Conservation (phyloP, 1,139 yeast species). For the Yamadazyma buinensis region DNA sequence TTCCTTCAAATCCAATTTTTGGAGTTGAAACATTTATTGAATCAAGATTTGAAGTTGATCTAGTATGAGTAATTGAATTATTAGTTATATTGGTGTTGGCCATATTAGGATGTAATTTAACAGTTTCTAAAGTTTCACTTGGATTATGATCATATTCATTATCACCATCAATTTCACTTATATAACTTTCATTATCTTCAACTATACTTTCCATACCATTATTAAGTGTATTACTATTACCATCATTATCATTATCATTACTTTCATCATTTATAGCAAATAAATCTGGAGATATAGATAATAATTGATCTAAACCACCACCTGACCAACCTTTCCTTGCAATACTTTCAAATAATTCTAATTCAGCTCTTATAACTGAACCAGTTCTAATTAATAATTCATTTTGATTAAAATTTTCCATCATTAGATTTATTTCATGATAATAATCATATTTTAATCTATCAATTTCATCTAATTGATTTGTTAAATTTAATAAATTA, state of each 20-base stretch:
- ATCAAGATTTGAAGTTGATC: constrained; percentile 1
- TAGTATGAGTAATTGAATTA: neutral
- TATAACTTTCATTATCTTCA: constrained; percentile 9
- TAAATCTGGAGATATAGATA: constrained; percentile 52
- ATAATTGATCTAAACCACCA: constrained; percentile 72
- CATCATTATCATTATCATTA: constrained; percentile 8
- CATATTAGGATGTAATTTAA: constrained; percentile 8
- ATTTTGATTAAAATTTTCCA: constrained; percentile 38
- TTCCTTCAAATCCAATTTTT: neutral
- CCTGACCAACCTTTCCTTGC: constrained; percentile 88
- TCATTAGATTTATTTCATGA: constrained; percentile 56
- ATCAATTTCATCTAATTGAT: constrained; percentile 76
- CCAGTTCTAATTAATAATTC: constrained; percentile 56
- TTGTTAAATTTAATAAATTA: constrained; percentile 63
- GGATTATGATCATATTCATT: constrained; percentile 7
- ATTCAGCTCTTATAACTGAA: constrained; percentile 69
- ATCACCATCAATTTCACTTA: constrained; percentile 4
- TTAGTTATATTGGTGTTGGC: too few species aligned
- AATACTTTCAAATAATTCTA: constrained; percentile 75
- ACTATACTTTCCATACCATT: constrained; percentile 7
- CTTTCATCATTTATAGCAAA: constrained; percentile 28
- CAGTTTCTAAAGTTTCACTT: constrained; percentile 14
- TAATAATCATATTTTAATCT: constrained; percentile 71
- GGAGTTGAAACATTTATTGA: constrained; percentile 7
- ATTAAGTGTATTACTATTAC: neutral